Percentiles rank a stretch among this genome's conserved stretches.
These are phyloP conservation scores for Anthracocystis panici-leucophaei DNA, from an alignment of 1,284 basidiomycete species.

Conservation along the genomic window DNA sequence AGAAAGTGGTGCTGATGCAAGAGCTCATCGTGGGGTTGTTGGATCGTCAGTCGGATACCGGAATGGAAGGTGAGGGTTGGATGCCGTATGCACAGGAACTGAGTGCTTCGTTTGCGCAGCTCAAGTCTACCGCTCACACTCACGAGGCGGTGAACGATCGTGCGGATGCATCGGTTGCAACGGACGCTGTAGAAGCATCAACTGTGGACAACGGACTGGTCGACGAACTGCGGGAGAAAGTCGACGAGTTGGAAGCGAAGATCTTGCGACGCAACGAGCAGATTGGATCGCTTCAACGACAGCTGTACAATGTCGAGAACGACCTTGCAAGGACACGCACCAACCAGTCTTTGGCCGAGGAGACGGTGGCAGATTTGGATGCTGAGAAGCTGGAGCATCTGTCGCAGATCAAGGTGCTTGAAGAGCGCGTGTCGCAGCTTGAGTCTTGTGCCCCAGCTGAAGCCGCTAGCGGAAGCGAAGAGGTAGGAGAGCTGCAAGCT, in stretches of 20 bases:
- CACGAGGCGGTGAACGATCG: background rate
- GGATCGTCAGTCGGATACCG: background rate
- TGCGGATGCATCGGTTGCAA: background rate
- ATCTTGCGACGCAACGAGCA: constrained; percentile 49
- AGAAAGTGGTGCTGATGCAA: constrained; percentile 17
- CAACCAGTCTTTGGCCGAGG: constrained; percentile 40
- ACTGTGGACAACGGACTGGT: background rate
- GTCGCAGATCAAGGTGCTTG: constrained; percentile 1
- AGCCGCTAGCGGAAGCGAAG: background rate
- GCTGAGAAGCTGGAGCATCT: constrained; percentile 9
- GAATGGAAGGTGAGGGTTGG: background rate
- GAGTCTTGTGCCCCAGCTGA: background rate
- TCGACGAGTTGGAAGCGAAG: constrained; percentile 32
- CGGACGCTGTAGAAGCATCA: constrained; percentile 3
- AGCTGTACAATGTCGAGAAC: constrained; percentile 17
- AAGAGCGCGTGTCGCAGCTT: background rate
- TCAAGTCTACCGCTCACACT: background rate
- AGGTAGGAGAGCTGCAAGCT: background rate
- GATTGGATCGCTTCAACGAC: constrained; percentile 45
- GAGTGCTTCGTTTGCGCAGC: constrained; percentile 3
- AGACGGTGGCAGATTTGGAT: constrained; percentile 32
- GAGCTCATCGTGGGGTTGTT: constrained; percentile 26
- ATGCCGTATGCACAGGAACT: constrained; percentile 10
- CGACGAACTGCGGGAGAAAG: background rate
- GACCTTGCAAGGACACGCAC: constrained; percentile 35